phyloP scores from a whole-genome alignment of 495 filamentous ascomycete genomes.

The Aspergillus conjunctus region DNA sequence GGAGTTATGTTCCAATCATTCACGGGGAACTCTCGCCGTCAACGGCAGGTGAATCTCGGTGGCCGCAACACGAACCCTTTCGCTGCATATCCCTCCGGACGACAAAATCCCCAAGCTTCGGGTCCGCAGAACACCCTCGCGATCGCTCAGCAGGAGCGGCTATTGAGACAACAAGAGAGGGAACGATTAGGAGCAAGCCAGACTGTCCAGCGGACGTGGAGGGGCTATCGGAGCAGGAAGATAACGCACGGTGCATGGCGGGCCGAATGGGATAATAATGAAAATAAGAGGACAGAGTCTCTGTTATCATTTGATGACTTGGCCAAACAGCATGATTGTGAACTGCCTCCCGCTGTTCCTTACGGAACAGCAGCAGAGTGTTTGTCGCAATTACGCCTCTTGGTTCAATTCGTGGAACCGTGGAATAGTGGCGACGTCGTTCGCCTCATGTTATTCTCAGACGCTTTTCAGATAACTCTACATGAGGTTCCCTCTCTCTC shows the following conservation, averaged over 20 bases:
- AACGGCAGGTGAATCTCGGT: constrained; percentile 90
- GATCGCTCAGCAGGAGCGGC: constrained; percentile 81
- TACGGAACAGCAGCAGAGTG: constrained; percentile 54
- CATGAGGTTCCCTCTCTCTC: constrained; percentile 41
- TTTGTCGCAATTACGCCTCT: constrained; percentile 47
- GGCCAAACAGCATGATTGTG: constrained; percentile 17
- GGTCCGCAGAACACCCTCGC: constrained; percentile 77
- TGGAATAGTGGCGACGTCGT: constrained; percentile 40
- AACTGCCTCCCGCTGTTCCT: constrained; percentile 29
- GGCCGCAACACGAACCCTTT: constrained; percentile 81
- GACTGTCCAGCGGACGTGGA: constrained; percentile 79
- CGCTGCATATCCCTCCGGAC: constrained; percentile 52
- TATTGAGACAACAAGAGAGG: constrained; percentile 78
- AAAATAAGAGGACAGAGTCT: constrained; percentile 28
- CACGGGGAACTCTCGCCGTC: constrained; percentile 80
- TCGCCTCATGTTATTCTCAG: constrained; percentile 48
- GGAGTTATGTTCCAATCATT: constrained; percentile 83
- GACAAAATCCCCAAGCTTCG: constrained; percentile 45
- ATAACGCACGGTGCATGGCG: constrained; percentile 60
- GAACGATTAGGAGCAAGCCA: constrained; percentile 74
- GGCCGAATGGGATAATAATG: constrained; percentile 64
- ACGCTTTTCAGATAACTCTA: constrained; percentile 45
- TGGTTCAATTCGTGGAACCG: constrained; percentile 53
- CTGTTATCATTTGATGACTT: constrained; percentile 24
- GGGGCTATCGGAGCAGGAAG: constrained; percentile 70